Evolutionary conservation across 148 eudicot genomes (phyloP).

Genomic region (Vaccinium myrtillus): DNA sequence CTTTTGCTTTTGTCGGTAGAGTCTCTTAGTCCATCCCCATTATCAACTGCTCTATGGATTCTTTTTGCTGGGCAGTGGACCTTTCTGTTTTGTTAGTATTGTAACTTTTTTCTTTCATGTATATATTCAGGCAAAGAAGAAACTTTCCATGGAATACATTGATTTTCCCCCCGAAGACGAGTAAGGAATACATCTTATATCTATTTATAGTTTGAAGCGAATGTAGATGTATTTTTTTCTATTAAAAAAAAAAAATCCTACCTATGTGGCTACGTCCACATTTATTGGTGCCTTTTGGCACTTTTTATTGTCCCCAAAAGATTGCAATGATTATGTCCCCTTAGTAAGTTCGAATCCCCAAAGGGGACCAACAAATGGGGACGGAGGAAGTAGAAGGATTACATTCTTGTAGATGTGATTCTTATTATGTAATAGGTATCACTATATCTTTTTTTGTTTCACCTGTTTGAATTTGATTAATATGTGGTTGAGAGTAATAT

Average conservation of each 20-base stretch:
- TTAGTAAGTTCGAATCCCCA: background rate
- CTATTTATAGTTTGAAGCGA: constrained; percentile 11
- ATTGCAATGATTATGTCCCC: background rate
- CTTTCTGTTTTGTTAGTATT: background rate
- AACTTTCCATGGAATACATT: constrained; percentile 66
- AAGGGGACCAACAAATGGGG: background rate
- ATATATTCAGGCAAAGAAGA: constrained; percentile 65
- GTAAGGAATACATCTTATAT: constrained; percentile 49
- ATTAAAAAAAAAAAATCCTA: background rate
- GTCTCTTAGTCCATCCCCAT: background rate
- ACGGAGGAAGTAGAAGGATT: background rate
- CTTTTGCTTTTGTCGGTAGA: background rate
- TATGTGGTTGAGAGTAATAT: constrained; percentile 4
- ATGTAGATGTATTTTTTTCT: background rate
- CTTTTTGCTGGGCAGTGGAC: background rate
- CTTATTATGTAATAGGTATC: background rate
- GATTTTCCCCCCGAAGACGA: constrained; percentile 56
- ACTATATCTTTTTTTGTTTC: background rate
- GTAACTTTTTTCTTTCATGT: background rate
- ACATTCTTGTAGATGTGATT: background rate
- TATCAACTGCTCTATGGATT: constrained; percentile 11
- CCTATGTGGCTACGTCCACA: background rate
- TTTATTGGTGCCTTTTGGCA: background rate
- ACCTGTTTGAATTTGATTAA: background rate
- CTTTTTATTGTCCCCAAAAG: background rate